These are phyloP conservation scores for Cladosporium sp. DNA, from an alignment of 2,329 filamentous ascomycete species.

Conservation along the genomic window DNA sequence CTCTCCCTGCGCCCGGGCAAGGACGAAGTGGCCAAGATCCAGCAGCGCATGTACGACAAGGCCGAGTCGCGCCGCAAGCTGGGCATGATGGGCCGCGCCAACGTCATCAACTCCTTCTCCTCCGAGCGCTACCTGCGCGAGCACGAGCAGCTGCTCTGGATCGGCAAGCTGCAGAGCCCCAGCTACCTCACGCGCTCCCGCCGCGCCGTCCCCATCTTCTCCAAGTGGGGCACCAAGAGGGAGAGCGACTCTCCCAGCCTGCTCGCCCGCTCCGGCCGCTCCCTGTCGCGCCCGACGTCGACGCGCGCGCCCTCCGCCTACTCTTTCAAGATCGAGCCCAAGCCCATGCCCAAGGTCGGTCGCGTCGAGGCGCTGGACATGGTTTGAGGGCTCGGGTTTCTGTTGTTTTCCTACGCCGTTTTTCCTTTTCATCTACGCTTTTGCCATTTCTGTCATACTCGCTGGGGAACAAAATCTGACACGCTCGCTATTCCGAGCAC, in stretches of 20 bases:
- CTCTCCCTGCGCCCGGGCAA: slow-evolving; percentile 45
- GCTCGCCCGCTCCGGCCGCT: slow-evolving; percentile 8
- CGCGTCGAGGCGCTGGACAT: slow-evolving; percentile 11
- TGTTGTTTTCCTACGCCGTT: not conserved
- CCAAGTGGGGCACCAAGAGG: slow-evolving; percentile 8
- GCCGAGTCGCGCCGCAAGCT: slow-evolving; percentile 49
- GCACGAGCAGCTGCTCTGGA: slow-evolving; percentile 27
- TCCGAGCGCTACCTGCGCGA: slow-evolving; percentile 52
- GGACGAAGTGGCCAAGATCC: slow-evolving; percentile 49
- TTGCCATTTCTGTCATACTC: not conserved
- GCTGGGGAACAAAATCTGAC: not conserved
- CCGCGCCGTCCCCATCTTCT: slow-evolving; percentile 9
- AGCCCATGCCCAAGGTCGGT: not conserved
- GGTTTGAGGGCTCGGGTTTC: not conserved
- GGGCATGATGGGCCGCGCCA: slow-evolving; percentile 52
- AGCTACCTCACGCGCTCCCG: slow-evolving; percentile 13
- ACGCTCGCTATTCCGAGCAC: not conserved
- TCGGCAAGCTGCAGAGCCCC: slow-evolving; percentile 18
- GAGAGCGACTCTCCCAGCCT: slow-evolving; percentile 12
- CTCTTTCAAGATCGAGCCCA: slow-evolving; percentile 13
- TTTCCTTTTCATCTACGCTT: not conserved
- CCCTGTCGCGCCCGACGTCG: not conserved
- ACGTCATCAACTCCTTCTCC: slow-evolving; percentile 54
- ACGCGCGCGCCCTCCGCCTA: slow-evolving; percentile 8
- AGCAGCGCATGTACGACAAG: slow-evolving; percentile 56